phyloP scores from a whole-genome alignment of 176 grass and related monocot genomes.

The Oryza coarctata region DNA sequence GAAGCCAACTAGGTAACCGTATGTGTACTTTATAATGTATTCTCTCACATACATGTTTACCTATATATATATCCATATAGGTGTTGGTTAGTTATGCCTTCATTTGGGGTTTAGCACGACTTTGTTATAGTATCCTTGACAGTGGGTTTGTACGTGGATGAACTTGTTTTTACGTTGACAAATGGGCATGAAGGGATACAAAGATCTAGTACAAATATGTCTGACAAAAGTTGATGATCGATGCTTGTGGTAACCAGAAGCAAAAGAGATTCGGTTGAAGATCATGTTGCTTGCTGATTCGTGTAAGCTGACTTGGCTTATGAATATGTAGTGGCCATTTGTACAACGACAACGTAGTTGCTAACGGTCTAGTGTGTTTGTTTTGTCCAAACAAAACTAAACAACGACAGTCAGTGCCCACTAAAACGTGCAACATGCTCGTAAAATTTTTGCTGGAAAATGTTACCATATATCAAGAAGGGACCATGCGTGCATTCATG shows the following conservation, averaged over 20 bases:
- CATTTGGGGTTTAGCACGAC: neutral
- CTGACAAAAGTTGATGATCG: neutral
- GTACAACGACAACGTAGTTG: neutral
- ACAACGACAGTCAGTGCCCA: neutral
- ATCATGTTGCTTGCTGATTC: slow-evolving; percentile 16
- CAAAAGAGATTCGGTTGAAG: neutral
- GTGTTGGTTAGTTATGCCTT: neutral
- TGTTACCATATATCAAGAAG: neutral
- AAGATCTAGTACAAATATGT: neutral
- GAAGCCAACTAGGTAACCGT: neutral
- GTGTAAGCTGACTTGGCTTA: neutral
- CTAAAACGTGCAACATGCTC: neutral
- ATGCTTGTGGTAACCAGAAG: neutral
- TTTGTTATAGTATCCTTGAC: neutral
- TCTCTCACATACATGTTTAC: neutral
- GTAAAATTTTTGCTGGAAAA: neutral
- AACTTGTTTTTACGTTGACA: neutral
- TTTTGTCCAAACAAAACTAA: neutral
- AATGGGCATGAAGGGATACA: neutral
- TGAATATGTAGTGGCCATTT: neutral
- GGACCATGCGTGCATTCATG: neutral
- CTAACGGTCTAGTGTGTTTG: neutral
- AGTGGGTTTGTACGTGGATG: neutral
- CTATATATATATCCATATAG: neutral
- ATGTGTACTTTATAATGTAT: neutral